A percentile compares a stretch with the other conserved stretches of the same genome.
phyloP scores from a whole-genome alignment of 805 yeast genomes.

The Saccharomycopsis lassenensis region DNA sequence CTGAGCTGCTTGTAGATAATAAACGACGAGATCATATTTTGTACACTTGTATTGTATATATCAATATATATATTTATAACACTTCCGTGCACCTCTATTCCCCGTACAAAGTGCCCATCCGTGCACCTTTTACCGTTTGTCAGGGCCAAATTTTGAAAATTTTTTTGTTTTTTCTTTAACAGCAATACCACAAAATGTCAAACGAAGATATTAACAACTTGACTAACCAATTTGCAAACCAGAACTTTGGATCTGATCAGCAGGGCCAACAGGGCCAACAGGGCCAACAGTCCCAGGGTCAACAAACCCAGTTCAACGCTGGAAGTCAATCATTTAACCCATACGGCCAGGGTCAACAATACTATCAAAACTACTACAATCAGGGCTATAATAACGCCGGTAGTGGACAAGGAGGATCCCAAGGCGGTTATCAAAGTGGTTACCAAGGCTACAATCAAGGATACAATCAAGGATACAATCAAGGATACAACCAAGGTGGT shows the following conservation, averaged over 20 bases:
- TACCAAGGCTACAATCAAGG: constrained; percentile 7
- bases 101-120: too few relatives aligned
- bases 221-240: constrained; percentile 17
- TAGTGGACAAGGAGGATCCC: constrained; percentile 21
- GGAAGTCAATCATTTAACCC: constrained; percentile 8
- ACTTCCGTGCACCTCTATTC: too few relatives aligned
- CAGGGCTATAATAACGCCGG: constrained; percentile 15
- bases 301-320: constrained; percentile 3
- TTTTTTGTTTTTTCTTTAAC: too few relatives aligned
- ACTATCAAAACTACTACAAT: constrained; percentile 2
- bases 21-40: too few relatives aligned
- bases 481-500: constrained; percentile 17
- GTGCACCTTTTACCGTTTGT: too few relatives aligned
- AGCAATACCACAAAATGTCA: too few relatives aligned
- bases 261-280: constrained; percentile 5
- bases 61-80: too few relatives aligned
- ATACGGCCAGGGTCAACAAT: neutral
- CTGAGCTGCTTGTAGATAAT: too few relatives aligned
- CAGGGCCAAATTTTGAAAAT: too few relatives aligned
- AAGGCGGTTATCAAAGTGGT: constrained; percentile 17
- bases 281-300: constrained; percentile 1
- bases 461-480: constrained; percentile 10
- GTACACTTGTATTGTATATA: too few relatives aligned
- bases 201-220: constrained; percentile 22
- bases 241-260: constrained; percentile 7